phyloP scores from a whole-genome alignment of 2,329 filamentous ascomycete species.

The Xenoacremonium recifei region DNA sequence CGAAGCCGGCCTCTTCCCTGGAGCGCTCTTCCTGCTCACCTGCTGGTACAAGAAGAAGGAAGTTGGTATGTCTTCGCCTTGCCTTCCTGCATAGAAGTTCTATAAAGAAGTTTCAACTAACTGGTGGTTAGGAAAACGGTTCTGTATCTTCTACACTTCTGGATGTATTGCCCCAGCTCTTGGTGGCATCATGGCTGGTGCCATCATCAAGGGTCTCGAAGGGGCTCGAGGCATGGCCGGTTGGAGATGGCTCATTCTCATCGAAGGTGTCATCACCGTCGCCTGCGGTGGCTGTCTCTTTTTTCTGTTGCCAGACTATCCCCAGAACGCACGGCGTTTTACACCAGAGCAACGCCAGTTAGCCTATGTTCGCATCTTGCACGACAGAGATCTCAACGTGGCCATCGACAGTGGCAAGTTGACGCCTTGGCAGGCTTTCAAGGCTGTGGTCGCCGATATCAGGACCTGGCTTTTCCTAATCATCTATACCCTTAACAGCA shows the following conservation, averaged over 20 bases:
- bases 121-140: conserved; percentile 55
- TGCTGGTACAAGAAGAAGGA: conserved; percentile 17
- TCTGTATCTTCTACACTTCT: conserved; percentile 55
- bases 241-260: conserved; percentile 15
- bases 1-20: conserved; percentile 63
- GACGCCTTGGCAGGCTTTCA: too few species aligned
- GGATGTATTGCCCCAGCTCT: conserved; percentile 48
- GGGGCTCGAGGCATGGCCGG: conserved; percentile 24
- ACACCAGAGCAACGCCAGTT: too few species aligned
- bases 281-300: conserved; percentile 4
- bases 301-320: conserved; percentile 18
- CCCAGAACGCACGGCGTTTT: too few species aligned
- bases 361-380: too few species aligned
- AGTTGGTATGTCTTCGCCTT: too few species aligned
- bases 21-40: conserved; percentile 29
- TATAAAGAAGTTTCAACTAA: too few species aligned
- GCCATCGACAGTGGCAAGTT: too few species aligned
- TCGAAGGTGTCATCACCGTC: conserved; percentile 10
- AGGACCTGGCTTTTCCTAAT: too few species aligned
- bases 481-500: too few species aligned
- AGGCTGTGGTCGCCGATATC: too few species aligned
- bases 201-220: conserved; percentile 33
- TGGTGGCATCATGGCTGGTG: conserved; percentile 40
- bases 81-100: too few species aligned
- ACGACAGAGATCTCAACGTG: too few species aligned